These are phyloP conservation scores for Boletus fagicola DNA, from an alignment of 768 basidiomycete genomes.

Conservation along the genomic window DNA sequence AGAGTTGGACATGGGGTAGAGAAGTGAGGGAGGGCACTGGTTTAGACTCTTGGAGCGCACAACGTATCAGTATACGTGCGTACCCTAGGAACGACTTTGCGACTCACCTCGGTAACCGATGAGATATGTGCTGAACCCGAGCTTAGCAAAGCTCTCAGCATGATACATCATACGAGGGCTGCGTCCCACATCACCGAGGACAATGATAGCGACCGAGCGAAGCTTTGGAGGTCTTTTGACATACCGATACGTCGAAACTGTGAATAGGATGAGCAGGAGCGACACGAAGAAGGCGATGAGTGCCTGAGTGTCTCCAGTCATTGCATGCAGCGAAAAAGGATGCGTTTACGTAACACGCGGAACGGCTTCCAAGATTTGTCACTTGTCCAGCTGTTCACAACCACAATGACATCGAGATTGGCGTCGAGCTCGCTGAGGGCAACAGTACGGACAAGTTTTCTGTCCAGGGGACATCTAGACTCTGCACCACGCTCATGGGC, in stretches of 20 bases:
- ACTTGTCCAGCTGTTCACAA: background rate
- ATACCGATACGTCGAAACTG: slow-evolving; percentile 18
- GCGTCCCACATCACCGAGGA: slow-evolving; percentile 93
- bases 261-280: slow-evolving; percentile 13
- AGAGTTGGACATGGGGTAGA: slow-evolving; percentile 55
- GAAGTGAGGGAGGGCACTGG: slow-evolving; percentile 72
- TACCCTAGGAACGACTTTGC: background rate
- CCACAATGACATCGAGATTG: slow-evolving; percentile 21
- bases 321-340: background rate
- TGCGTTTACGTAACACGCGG: slow-evolving; percentile 20
- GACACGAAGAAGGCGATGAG: slow-evolving; percentile 7
- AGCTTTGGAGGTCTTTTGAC: slow-evolving; percentile 32
- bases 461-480: slow-evolving; percentile 6
- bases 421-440: slow-evolving; percentile 18
- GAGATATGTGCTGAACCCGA: slow-evolving; percentile 73
- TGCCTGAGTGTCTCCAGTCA: background rate
- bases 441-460: background rate
- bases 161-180: slow-evolving; percentile 99
- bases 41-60: slow-evolving; percentile 56
- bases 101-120: slow-evolving; percentile 81
- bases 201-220: slow-evolving; percentile 83
- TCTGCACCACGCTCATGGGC: slow-evolving; percentile 19
- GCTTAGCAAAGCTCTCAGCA: slow-evolving; percentile 84
- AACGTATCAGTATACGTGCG: background rate
- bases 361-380: background rate